Evolutionary conservation across 208 protist genomes (phyloP).

Genomic region (Crithidia fasciculata): DNA sequence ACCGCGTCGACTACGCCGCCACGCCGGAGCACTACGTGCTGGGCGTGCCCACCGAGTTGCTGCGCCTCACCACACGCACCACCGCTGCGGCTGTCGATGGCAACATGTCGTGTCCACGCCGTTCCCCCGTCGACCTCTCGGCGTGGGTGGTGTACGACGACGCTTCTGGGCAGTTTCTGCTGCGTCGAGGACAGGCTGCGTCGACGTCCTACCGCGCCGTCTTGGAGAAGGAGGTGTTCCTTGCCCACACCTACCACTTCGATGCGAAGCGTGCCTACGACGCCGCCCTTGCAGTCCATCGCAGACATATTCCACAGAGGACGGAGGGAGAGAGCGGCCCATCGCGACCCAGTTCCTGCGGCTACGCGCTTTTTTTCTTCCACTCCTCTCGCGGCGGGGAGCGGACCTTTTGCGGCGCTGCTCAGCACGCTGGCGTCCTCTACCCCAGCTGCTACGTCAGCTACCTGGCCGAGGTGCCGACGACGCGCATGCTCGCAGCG

Average conservation of each 20-base stretch:
- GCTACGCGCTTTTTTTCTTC: conserved; percentile 37
- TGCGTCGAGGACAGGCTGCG: conserved; percentile 6
- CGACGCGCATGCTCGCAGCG: conserved; percentile 20
- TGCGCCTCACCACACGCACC: neutral
- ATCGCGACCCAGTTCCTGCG: neutral
- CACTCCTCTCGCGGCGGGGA: conserved; percentile 6
- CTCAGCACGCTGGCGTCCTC: conserved; percentile 3
- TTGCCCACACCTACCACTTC: conserved; percentile 40
- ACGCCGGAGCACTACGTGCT: conserved; percentile 37
- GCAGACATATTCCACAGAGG: neutral
- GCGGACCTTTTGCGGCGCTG: neutral
- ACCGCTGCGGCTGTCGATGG: neutral
- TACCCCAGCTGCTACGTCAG: conserved; percentile 33
- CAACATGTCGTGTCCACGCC: neutral
- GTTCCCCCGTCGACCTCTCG: conserved; percentile 12
- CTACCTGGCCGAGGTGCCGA: conserved; percentile 27
- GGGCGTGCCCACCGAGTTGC: conserved; percentile 30
- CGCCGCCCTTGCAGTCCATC: conserved; percentile 12
- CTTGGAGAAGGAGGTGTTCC: conserved; percentile 32
- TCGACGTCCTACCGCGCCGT: neutral
- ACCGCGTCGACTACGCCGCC: conserved; percentile 33
- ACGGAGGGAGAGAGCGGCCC: no score
- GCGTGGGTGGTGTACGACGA: conserved; percentile 39
- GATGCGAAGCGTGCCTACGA: conserved; percentile 21
- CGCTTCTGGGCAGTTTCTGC: conserved; percentile 33